Base-by-base conservation (phyloP, 2,329 filamentous ascomycete genomes). In the Pseudogymnoascus sp. region DNA sequence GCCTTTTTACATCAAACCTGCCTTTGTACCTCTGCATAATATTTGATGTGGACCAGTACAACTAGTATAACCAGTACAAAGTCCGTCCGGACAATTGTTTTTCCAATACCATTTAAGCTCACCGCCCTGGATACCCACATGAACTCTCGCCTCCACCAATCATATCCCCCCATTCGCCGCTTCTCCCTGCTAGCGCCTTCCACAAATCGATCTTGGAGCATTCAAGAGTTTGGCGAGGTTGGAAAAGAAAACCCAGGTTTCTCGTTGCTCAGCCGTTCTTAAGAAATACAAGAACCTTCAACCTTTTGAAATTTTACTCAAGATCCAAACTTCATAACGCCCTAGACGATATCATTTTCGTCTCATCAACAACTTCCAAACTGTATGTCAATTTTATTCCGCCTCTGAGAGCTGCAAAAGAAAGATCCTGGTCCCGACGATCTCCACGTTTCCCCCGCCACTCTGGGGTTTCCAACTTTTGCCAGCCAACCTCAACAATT, bases 221-320 rank as follows among this genome's bases (percentile, higher is more conserved):
- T 58, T 58, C 57, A 58, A 53, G 57, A 58, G 36, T 58, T 58
- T 58, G 57, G 57, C 57, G 57, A 58, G 57, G 33, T 58, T 37
- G 57, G 9, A 38, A 39, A 53, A 58, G 57, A 58, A 58, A 58
- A 58, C 36, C 57, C 57, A 39, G 20, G 57, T 58, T 58, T 39
- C 36, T 58, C 57, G 57, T 39, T 39, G 57, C 36, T 25, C 57
- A 37, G 36, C 33, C 33, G 57, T 58, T 38, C 33, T 25, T 53
- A 12, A 18, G 15, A 53, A 39, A 58, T 58, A 58, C 36, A 58
- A 58, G 57, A 58, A 18, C 18, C 57, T 58, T 58, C 57, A 58
- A 58, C 12, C 12, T 25, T 18, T 39, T 33, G 8, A 53, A 53
- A 33, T 37, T 58, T 58, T 18, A 5, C 18, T 58, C 57, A 58